Evolutionary conservation across 148 eudicot species (phyloP).

Genomic region (Limonium bicolor): DNA sequence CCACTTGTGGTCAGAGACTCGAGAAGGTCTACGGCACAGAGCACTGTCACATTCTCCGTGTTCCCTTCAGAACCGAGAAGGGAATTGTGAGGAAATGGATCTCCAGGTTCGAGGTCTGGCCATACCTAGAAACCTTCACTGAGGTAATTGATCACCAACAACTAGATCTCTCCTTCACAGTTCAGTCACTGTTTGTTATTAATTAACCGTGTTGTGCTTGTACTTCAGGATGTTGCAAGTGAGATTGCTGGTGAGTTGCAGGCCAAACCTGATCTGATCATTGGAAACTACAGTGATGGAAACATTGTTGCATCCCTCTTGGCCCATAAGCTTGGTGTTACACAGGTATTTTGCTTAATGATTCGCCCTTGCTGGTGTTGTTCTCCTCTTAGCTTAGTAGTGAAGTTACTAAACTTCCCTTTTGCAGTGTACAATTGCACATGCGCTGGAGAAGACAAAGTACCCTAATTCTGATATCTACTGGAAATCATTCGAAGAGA

Average conservation of each 20-base stretch:
- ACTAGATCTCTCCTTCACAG: background rate
- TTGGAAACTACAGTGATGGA: slow-evolving; percentile 98
- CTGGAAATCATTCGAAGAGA: slow-evolving; percentile 79
- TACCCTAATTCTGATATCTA: slow-evolving; percentile 92
- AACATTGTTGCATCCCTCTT: slow-evolving; percentile 91
- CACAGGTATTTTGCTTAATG: slow-evolving; percentile 33
- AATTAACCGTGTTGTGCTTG: background rate
- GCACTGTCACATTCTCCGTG: slow-evolving; percentile 83
- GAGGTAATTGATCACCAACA: slow-evolving; percentile 28
- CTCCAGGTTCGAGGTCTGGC: slow-evolving; percentile 98
- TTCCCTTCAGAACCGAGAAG: slow-evolving; percentile 88
- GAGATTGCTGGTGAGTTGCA: slow-evolving; percentile 68
- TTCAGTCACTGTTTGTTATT: background rate
- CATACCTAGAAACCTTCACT: slow-evolving; percentile 91
- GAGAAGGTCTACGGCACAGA: slow-evolving; percentile 90
- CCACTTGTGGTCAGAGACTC: slow-evolving; percentile 87
- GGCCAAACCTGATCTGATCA: slow-evolving; percentile 81
- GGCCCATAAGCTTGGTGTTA: slow-evolving; percentile 85
- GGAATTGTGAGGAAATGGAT: slow-evolving; percentile 93
- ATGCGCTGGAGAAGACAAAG: slow-evolving; percentile 90
- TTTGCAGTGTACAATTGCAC: slow-evolving; percentile 86
- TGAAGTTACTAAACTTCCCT: no score
- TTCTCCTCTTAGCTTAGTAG: background rate
- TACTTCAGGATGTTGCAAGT: slow-evolving; percentile 68
- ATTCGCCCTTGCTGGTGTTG: background rate